Conservation (phyloP, 768 basidiomycete genomes). For the Lyophyllum atratum region DNA sequence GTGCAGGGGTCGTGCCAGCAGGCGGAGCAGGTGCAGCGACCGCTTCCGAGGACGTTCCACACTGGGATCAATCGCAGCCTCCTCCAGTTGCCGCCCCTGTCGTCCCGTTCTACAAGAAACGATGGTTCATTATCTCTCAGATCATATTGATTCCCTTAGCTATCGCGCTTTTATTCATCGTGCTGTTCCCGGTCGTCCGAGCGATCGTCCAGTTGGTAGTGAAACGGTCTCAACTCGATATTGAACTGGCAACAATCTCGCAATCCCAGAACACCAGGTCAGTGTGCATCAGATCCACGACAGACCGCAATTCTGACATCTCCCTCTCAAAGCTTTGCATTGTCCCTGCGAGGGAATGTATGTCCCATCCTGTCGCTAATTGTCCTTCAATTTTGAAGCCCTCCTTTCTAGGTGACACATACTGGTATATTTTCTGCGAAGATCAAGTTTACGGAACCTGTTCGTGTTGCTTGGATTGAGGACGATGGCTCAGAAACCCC, state of each 20-base stretch:
- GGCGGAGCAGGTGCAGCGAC: conserved; percentile 11
- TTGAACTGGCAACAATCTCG: conserved; percentile 53
- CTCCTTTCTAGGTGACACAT: conserved; percentile 52
- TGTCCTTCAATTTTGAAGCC: background rate
- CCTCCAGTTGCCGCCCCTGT: conserved; percentile 19
- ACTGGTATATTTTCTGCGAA: conserved; percentile 65
- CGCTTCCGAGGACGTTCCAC: conserved; percentile 14
- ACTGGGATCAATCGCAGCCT: conserved; percentile 17
- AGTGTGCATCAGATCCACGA: conserved; percentile 21
- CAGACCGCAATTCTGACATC: background rate
- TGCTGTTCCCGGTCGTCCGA: conserved; percentile 67
- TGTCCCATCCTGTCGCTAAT: background rate
- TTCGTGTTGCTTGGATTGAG: conserved; percentile 61
- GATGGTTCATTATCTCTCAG: conserved; percentile 63
- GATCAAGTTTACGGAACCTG: conserved; percentile 59
- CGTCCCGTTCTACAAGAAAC: conserved; percentile 58
- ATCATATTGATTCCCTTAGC: conserved; percentile 51
- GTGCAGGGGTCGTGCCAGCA: conserved; percentile 19
- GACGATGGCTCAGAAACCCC: conserved; percentile 44
- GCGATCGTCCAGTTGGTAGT: conserved; percentile 70
- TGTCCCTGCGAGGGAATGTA: conserved; percentile 57
- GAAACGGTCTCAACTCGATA: conserved; percentile 52
- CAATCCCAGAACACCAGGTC: conserved; percentile 60
- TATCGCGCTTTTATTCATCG: conserved; percentile 65
- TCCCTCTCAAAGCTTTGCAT: conserved; percentile 42